Evolutionary conservation across 2,329 filamentous ascomycete genomes (phyloP).

Genomic region (Endocalyx cinctus): DNA sequence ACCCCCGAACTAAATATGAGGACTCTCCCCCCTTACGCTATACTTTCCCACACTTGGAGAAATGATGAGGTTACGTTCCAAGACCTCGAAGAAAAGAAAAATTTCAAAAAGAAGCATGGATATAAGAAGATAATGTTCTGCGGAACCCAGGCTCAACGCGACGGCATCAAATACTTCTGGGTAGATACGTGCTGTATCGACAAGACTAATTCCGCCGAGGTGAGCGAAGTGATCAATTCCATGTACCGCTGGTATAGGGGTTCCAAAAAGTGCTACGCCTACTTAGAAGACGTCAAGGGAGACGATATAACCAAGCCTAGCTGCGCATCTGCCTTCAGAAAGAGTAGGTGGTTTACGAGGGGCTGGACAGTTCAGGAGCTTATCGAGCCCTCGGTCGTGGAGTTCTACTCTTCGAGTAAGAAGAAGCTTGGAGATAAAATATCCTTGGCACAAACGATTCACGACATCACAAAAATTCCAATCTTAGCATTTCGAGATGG

Average conservation of each 20-base stretch:
- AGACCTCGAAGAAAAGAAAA: conserved; percentile 1
- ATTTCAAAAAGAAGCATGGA: not conserved
- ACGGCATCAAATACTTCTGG: conserved; percentile 1
- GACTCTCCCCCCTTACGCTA: too few relatives aligned
- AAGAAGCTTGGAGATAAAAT: too few relatives aligned
- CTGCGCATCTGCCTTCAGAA: not conserved
- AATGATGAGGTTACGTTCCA: conserved; percentile 2
- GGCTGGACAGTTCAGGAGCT: conserved; percentile 3
- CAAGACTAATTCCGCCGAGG: conserved; percentile 1
- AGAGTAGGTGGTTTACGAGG: conserved; percentile 2
- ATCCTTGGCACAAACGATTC: too few relatives aligned
- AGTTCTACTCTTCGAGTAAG: too few relatives aligned
- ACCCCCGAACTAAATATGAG: too few relatives aligned
- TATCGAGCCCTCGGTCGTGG: not conserved
- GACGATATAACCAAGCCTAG: not conserved
- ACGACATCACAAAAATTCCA: too few relatives aligned
- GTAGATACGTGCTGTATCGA: conserved; percentile 7
- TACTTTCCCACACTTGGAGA: conserved; percentile 3
- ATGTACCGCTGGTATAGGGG: conserved; percentile 6
- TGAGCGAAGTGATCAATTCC: conserved; percentile 7
- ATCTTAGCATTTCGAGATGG: too few relatives aligned
- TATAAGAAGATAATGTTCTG: too few relatives aligned
- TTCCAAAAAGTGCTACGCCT: conserved; percentile 6
- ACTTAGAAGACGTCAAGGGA: conserved; percentile 1
- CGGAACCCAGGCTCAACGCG: not conserved